phyloP scores from a whole-genome alignment of 2,329 filamentous ascomycete species.

The Emergomyces pasteurianus region DNA sequence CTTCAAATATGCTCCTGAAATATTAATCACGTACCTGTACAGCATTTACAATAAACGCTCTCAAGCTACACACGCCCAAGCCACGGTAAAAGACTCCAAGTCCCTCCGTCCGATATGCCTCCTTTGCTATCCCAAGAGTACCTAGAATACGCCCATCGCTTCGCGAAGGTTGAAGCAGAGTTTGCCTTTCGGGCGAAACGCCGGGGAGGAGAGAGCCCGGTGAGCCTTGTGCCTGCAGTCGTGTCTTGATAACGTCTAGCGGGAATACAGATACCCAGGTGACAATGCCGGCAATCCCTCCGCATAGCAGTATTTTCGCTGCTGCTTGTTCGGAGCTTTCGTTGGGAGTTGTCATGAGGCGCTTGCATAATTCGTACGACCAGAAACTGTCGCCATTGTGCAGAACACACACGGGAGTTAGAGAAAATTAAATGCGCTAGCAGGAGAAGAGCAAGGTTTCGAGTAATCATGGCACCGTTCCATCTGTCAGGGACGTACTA shows the following conservation, averaged over 20 bases:
- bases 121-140: constrained; percentile 51
- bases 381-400: constrained; percentile 50
- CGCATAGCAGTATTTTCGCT: constrained; percentile 62
- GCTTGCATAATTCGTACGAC: constrained; percentile 70
- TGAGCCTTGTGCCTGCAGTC: constrained; percentile 62
- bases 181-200: constrained; percentile 14
- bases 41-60: constrained; percentile 88
- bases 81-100: constrained; percentile 57
- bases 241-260: constrained; percentile 82
- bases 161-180: constrained; percentile 13
- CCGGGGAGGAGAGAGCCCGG: not conserved
- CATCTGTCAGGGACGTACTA: constrained; percentile 45
- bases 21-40: constrained; percentile 43
- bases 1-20: not conserved
- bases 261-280: constrained; percentile 90
- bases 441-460: not conserved
- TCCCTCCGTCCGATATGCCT: constrained; percentile 55
- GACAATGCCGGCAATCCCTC: constrained; percentile 73
- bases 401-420: not conserved
- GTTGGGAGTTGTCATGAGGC: constrained; percentile 38
- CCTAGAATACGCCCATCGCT: constrained; percentile 26
- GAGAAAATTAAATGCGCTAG: not conserved
- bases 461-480: not conserved
- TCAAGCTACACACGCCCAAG: constrained; percentile 65
- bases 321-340: constrained; percentile 41